Conservation (phyloP, 257 asterid genomes). For the Echites panduratus region DNA sequence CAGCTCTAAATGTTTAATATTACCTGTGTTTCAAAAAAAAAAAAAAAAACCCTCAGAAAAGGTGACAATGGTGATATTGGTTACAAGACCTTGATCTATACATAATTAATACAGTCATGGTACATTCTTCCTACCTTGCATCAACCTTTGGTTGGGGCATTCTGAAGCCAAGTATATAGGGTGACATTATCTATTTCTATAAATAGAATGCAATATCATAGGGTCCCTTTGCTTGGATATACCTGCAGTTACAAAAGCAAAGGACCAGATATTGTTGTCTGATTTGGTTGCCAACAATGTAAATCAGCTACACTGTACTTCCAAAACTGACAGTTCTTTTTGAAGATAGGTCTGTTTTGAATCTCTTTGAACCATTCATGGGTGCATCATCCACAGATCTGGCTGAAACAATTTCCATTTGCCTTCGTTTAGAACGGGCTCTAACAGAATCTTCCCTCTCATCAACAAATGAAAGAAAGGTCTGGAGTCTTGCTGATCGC, state of each 20-base stretch:
- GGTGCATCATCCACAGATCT: constrained; percentile 15
- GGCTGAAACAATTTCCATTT: constrained; percentile 21
- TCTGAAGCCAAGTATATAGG: background rate
- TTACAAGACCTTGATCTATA: background rate
- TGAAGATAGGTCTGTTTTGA: constrained; percentile 11
- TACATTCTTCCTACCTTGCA: background rate
- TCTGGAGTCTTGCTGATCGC: constrained; percentile 25
- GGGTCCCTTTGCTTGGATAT: background rate
- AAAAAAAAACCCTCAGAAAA: too few species aligned
- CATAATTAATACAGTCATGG: background rate
- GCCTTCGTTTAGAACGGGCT: constrained; percentile 29
- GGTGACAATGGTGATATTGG: too few species aligned
- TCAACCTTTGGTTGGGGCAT: background rate
- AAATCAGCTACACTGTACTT: background rate
- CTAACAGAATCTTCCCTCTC: constrained; percentile 40
- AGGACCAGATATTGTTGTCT: background rate
- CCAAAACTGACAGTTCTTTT: background rate
- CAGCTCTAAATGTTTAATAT: too few species aligned
- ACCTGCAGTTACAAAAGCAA: background rate
- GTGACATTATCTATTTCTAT: too few species aligned
- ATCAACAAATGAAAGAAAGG: constrained; percentile 47
- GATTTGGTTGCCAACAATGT: background rate
- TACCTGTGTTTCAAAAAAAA: too few species aligned
- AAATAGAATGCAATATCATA: background rate
- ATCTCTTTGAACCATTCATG: constrained; percentile 16